phyloP scores from a whole-genome alignment of 2,329 filamentous ascomycete genomes.

The Fusarium tricinctum region DNA sequence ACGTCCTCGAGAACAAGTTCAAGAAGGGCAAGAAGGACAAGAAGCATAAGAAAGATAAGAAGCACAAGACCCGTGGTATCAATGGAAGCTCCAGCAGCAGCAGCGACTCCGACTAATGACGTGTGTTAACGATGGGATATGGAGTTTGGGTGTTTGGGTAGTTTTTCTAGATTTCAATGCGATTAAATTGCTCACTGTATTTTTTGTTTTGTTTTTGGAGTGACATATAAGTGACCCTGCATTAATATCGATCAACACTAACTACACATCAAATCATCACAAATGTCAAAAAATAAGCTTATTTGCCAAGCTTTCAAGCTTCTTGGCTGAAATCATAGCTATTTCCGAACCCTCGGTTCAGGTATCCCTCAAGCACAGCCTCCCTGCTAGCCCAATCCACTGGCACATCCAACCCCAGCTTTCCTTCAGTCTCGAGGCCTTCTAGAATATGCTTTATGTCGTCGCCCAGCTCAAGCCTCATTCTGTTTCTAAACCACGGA shows the following conservation, averaged over 20 bases:
- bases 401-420: conserved; percentile 62
- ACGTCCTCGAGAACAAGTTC: conserved; percentile 62
- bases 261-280: not conserved
- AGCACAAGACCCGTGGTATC: conserved; percentile 45
- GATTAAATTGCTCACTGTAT: not conserved
- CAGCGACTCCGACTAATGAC: conserved; percentile 50
- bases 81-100: conserved; percentile 42
- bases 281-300: conserved; percentile 17
- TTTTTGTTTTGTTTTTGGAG: not conserved
- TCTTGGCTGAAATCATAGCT: conserved; percentile 72
- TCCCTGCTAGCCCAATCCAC: conserved; percentile 63
- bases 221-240: not conserved
- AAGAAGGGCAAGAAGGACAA: conserved; percentile 54
- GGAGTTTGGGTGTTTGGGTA: conserved; percentile 32
- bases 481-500: conserved; percentile 69
- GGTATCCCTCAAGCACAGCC: conserved; percentile 61
- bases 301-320: conserved; percentile 37
- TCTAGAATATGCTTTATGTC: conserved; percentile 63
- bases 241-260: not conserved
- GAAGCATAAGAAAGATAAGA: conserved; percentile 53
- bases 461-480: conserved; percentile 68
- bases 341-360: conserved; percentile 71
- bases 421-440: conserved; percentile 56
- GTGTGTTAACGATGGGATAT: not conserved
- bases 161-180: conserved; percentile 3